Evolutionary conservation across 2,329 filamentous ascomycete species (phyloP).

Genomic region (Diaporthe caulivora): DNA sequence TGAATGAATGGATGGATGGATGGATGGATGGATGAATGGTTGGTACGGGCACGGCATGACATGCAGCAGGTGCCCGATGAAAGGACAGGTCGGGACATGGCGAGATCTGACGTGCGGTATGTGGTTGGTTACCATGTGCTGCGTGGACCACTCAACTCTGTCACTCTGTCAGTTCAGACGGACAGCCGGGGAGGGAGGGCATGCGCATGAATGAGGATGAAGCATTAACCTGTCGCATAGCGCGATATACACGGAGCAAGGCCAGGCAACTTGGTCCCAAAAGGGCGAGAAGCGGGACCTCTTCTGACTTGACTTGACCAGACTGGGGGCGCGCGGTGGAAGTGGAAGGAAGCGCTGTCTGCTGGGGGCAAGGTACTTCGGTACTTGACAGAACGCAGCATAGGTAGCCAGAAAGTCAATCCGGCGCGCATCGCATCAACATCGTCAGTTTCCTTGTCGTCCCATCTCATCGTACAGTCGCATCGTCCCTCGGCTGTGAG

Average conservation of each 20-base stretch:
- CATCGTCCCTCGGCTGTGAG: neutral
- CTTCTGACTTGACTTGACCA: neutral
- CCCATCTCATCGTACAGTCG: neutral
- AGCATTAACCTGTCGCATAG: conserved; percentile 31
- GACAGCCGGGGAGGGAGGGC: neutral
- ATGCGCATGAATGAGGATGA: conserved; percentile 19
- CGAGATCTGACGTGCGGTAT: conserved; percentile 1
- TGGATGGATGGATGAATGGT: neutral
- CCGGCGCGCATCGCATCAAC: neutral
- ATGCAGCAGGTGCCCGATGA: conserved; percentile 14
- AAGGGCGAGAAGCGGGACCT: conserved; percentile 21
- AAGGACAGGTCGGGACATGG: conserved; percentile 15
- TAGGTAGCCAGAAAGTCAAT: conserved; percentile 12
- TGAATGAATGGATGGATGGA: no score
- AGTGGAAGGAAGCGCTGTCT: conserved; percentile 6
- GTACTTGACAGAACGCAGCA: conserved; percentile 9
- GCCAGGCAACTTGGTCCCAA: conserved; percentile 1
- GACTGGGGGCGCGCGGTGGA: conserved; percentile 9
- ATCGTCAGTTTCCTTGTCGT: neutral
- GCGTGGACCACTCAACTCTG: no score
- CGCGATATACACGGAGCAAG: conserved; percentile 15
- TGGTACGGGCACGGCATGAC: conserved; percentile 20
- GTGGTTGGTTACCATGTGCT: no score
- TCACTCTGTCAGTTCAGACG: neutral
- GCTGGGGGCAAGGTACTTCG: neutral